A percentile compares a stretch with the other conserved stretches of the same genome.
Evolutionary conservation across 2,329 filamentous ascomycete genomes (phyloP).

Genomic region (Monosporascus sp.): DNA sequence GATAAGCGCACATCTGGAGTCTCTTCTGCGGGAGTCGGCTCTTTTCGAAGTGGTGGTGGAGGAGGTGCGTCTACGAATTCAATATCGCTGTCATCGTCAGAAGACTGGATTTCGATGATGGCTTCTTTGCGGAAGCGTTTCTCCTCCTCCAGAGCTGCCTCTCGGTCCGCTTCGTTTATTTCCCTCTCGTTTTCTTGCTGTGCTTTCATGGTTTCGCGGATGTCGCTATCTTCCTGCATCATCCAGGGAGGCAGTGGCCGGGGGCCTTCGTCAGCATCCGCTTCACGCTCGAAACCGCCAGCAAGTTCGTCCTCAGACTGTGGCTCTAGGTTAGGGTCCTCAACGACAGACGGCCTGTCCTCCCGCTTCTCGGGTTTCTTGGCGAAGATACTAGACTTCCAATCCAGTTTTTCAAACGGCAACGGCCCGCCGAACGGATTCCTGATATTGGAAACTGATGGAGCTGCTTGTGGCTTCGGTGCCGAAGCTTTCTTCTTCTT

Average conservation of each 20-base stretch:
- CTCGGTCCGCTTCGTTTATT: conserved; percentile 59
- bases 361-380: conserved; percentile 30
- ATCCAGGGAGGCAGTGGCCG: conserved; percentile 75
- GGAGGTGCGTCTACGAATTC: conserved; percentile 48
- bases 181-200: conserved; percentile 51
- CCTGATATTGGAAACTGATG: conserved; percentile 46
- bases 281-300: conserved; percentile 31
- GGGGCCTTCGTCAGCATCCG: conserved; percentile 35
- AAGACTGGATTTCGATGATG: conserved; percentile 58
- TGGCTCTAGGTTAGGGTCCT: conserved; percentile 4
- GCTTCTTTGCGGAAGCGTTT: conserved; percentile 38
- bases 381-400: conserved; percentile 55
- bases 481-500: conserved; percentile 43
- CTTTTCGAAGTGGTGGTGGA: conserved; percentile 29
- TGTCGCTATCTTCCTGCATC: conserved; percentile 52
- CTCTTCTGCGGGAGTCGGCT: conserved; percentile 7
- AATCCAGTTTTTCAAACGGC: conserved; percentile 83
- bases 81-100: conserved; percentile 52
- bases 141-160: conserved; percentile 51
- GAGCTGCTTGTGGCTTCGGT: conserved; percentile 27
- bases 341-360: conserved; percentile 13
- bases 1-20: conserved; percentile 4
- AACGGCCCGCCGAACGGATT: conserved; percentile 72
- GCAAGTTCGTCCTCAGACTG: conserved; percentile 19
- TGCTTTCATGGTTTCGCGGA: conserved; percentile 57